These are phyloP conservation scores for Bruguiera parviflora DNA, from an alignment of 345 rosid species.

Conservation along the genomic window DNA sequence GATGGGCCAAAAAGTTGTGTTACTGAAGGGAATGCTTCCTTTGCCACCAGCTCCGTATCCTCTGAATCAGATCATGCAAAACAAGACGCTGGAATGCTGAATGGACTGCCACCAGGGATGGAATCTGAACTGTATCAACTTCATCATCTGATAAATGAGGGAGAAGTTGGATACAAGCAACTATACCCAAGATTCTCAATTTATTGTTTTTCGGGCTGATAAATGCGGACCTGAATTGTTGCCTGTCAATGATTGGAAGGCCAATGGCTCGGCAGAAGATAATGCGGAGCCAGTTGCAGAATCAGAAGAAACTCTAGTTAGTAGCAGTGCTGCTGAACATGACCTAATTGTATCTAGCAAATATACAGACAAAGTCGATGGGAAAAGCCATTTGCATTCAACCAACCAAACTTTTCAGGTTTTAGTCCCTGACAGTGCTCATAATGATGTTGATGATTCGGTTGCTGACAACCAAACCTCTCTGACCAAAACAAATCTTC, in stretches of 20 bases:
- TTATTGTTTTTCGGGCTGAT: neutral
- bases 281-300: neutral
- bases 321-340: neutral
- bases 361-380: neutral
- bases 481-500: slow-evolving; percentile 21
- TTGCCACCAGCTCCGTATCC: neutral
- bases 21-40: neutral
- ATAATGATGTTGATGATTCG: slow-evolving; percentile 16
- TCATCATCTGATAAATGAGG: neutral
- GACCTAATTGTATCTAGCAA: neutral
- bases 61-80: neutral
- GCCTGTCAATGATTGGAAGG: neutral
- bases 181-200: neutral
- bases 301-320: neutral
- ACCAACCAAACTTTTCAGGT: too few species aligned
- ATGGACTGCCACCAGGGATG: neutral
- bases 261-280: neutral
- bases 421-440: neutral
- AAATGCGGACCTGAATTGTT: neutral
- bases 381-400: too few species aligned
- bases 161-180: neutral
- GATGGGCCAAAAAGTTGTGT: neutral
- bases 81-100: neutral
- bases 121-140: neutral
- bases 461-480: slow-evolving; percentile 31